Evolutionary conservation across 306 rosid genomes (phyloP).

Genomic region (Spatholobus suberectus): DNA sequence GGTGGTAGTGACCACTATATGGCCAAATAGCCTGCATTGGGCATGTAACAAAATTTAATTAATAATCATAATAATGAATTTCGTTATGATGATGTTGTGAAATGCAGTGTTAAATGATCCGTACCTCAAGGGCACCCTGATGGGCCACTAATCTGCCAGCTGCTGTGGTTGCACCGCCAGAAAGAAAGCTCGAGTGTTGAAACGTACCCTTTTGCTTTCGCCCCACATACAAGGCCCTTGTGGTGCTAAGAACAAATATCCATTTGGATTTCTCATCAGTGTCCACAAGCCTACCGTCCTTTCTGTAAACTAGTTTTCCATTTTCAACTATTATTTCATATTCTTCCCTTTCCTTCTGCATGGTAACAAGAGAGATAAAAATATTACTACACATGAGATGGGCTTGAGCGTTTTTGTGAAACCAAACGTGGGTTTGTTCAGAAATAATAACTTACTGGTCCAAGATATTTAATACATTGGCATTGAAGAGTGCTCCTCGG

Average conservation of each 20-base stretch:
- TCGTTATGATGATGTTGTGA: not conserved
- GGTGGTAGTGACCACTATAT: constrained; percentile 94
- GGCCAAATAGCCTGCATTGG: constrained; percentile 91
- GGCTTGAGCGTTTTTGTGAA: not conserved
- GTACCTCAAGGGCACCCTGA: constrained; percentile 76
- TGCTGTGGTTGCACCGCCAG: constrained; percentile 93
- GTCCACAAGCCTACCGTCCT: constrained; percentile 56
- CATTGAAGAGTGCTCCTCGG: constrained; percentile 69
- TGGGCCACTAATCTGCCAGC: constrained; percentile 90
- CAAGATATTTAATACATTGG: constrained; percentile 87
- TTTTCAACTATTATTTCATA: constrained; percentile 75
- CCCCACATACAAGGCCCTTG: constrained; percentile 82
- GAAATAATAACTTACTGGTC: constrained; percentile 64
- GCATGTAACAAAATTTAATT: not conserved
- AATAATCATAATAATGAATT: not conserved
- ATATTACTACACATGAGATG: not conserved
- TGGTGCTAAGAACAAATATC: constrained; percentile 91
- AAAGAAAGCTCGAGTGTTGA: constrained; percentile 89
- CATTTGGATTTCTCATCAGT: constrained; percentile 78
- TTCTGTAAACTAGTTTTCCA: constrained; percentile 65
- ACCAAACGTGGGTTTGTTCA: not conserved
- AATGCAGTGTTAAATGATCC: not conserved
- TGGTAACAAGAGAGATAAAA: not conserved
- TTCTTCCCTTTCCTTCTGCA: constrained; percentile 79
- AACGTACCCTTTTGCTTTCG: constrained; percentile 79